Base-by-base conservation (phyloP, 108 stramenopile species). In the Skeletonema costatum region DNA sequence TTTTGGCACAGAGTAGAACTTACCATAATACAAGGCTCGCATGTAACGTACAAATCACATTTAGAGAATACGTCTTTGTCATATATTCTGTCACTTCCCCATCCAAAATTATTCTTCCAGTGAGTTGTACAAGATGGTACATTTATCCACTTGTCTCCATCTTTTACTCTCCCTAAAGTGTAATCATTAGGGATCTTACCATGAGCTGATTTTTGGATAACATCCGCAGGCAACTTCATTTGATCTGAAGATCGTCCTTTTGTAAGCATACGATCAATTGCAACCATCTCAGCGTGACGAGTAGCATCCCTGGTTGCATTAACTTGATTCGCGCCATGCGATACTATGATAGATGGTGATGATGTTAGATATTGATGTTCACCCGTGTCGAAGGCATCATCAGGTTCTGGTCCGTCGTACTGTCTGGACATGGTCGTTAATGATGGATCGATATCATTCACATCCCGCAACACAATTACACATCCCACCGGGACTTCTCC, bases 401-500 rank as follows among this genome's bases (percentile, higher is more conserved):
- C 30, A 39, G 12, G 31, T 12, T 64, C 41, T 8, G 14, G n/a
- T 17, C n/a, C 56, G n/a, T 38, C 65, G 33, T 30, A 10, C 61
- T 51, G 16, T 30, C 25, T 50, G 14, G 2, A 71, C 11, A 19
- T 30, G 41, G 46, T 17, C 6, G 60, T 9, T 39, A 29, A 21
- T 14, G 51, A 38, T 35, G 44, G 25, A 16, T 62, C 64, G 42
- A 56, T 77, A 50, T 36, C 31, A 32, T 77, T n/a, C 51, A 32
- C 68, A 38, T 84, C 68, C 25, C 70, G 76, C 29, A 90, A 65
- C 5, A 95, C 93, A 64, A 95, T 80, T n/a, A 95, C 88, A 70
- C 93, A 95, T 36, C 93, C 93, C 19, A 95, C 93, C 17, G 93
- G 93, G 46, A 95, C 93, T 77, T 95, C 93, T 17, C 93, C 93